Evolutionary conservation across 257 asterid species (phyloP).

Genomic region (Solanum boliviense): DNA sequence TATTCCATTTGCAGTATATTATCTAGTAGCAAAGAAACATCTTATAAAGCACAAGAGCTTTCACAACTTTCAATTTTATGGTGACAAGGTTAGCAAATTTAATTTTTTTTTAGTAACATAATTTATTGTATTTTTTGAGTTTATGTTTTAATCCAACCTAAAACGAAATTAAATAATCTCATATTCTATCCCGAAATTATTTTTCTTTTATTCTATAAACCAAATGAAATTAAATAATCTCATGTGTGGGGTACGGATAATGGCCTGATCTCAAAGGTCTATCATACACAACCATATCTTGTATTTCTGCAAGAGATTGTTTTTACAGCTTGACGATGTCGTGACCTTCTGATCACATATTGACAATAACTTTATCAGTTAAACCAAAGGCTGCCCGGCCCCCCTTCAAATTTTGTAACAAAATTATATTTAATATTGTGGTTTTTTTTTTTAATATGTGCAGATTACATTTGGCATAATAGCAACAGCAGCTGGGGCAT

Average conservation of each 20-base stretch:
- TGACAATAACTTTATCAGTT: no score
- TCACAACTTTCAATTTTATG: background rate
- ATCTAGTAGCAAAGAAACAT: background rate
- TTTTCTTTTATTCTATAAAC: background rate
- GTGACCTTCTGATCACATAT: background rate
- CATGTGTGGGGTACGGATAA: background rate
- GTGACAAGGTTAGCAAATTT: background rate
- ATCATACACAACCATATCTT: background rate
- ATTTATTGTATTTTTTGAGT: background rate
- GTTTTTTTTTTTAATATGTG: background rate
- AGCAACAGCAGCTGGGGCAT: conserved; percentile 5
- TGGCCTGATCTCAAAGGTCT: background rate
- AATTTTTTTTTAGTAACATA: background rate
- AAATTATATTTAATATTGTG: background rate
- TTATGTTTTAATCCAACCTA: background rate
- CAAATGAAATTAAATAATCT: background rate
- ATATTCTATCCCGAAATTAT: background rate
- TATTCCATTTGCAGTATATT: conserved; percentile 4
- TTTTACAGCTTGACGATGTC: background rate
- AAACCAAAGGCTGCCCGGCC: no score
- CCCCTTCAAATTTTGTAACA: background rate
- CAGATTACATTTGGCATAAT: background rate
- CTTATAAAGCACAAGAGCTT: background rate
- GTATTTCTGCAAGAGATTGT: background rate
- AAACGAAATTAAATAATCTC: background rate